Evolutionary conservation across 345 rosid genomes (phyloP).

Genomic region (Bruguiera sexangula): DNA sequence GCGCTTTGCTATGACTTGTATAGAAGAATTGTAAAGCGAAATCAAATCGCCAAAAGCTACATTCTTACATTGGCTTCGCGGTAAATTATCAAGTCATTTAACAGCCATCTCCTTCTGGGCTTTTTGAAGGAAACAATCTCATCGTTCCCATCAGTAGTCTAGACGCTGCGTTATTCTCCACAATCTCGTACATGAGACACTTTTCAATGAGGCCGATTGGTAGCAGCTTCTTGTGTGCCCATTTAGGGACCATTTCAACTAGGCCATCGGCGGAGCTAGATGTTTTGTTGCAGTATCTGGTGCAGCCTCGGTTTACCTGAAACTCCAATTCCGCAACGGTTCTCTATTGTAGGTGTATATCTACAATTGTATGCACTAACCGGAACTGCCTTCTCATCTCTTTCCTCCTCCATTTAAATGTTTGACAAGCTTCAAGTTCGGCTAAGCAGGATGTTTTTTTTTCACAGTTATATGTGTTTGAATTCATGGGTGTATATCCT

Average conservation of each 20-base stretch:
- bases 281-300: no score
- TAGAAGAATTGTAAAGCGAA: conserved; percentile 28
- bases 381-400: no score
- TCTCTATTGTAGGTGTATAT: no score
- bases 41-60: conserved; percentile 37
- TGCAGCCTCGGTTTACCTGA: no score
- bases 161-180: conserved; percentile 48
- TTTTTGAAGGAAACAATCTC: conserved; percentile 16
- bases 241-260: neutral
- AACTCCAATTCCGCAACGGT: no score
- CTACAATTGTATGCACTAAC: no score
- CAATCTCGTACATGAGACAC: conserved; percentile 29
- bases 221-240: conserved; percentile 47
- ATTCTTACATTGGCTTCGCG: conserved; percentile 38
- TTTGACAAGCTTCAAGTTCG: conserved; percentile 40
- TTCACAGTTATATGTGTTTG: no score
- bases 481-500: no score
- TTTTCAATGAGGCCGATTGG: conserved; percentile 28
- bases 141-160: conserved; percentile 27
- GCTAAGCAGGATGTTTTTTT: no score
- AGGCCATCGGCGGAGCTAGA: no score
- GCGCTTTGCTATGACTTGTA: conserved; percentile 43
- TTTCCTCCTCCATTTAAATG: no score
- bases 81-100: conserved; percentile 41
- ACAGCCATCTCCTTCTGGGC: conserved; percentile 23